Evolutionary conservation across 2,329 filamentous ascomycete species (phyloP).

Genomic region (Fonsecaea multimorphosa): DNA sequence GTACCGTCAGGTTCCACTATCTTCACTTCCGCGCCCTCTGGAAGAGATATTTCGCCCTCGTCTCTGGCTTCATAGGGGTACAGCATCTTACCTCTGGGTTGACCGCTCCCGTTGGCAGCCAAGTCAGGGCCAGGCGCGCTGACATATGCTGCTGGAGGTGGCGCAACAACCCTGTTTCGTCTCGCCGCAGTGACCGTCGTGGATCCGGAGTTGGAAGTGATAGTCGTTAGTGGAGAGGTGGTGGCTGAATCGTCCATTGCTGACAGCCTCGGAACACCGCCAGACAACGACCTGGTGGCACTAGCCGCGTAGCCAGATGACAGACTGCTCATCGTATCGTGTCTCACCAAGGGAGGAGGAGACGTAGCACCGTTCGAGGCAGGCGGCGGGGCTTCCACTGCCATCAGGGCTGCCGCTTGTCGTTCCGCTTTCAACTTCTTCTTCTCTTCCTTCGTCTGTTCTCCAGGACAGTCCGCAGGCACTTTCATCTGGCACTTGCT

Average conservation of each 20-base stretch:
- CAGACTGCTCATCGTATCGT: slow-evolving; percentile 87
- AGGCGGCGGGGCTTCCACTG: slow-evolving; percentile 50
- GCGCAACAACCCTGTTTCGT: slow-evolving; percentile 80
- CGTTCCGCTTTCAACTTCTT: slow-evolving; percentile 89
- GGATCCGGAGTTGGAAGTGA: slow-evolving; percentile 42
- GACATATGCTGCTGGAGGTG: slow-evolving; percentile 82
- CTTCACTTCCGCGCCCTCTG: slow-evolving; percentile 77
- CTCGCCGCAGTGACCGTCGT: slow-evolving; percentile 43
- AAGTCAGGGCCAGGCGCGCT: slow-evolving; percentile 61
- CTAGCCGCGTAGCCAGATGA: slow-evolving; percentile 86
- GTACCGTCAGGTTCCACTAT: slow-evolving; percentile 88
- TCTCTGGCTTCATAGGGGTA: slow-evolving; percentile 83
- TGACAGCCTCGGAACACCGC: slow-evolving; percentile 58
- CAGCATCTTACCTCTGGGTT: slow-evolving; percentile 83
- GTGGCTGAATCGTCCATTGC: slow-evolving; percentile 57
- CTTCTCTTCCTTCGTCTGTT: slow-evolving; percentile 90
- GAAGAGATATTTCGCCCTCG: slow-evolving; percentile 79
- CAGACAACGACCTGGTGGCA: slow-evolving; percentile 76
- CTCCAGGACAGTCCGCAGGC: slow-evolving; percentile 91
- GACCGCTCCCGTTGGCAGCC: slow-evolving; percentile 48
- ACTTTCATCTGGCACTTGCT: slow-evolving; percentile 99
- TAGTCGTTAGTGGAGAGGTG: slow-evolving; percentile 47
- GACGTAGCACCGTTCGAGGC: slow-evolving; percentile 57
- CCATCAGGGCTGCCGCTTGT: slow-evolving; percentile 75
- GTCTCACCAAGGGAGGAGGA: slow-evolving; percentile 68